Conservation (phyloP, 306 rosid genomes). For the Corylus avellana region DNA sequence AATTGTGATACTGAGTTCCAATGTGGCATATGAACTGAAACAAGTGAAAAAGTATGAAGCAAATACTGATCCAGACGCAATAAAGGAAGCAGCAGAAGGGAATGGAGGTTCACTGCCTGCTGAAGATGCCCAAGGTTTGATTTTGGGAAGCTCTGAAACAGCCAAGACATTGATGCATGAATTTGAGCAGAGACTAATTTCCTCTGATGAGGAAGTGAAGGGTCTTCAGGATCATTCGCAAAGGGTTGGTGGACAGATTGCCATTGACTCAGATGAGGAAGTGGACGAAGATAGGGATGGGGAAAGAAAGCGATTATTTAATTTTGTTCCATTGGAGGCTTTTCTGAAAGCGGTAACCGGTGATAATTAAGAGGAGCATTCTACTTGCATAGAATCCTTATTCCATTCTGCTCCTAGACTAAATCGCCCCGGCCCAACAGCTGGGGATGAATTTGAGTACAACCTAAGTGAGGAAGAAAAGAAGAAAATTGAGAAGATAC, state of each 20-base stretch:
- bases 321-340: constrained; percentile 23
- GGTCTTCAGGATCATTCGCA: constrained; percentile 31
- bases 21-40: not conserved
- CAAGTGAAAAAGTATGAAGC: constrained; percentile 5
- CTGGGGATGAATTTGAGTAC: constrained; percentile 28
- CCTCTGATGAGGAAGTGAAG: constrained; percentile 37
- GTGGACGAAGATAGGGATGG: constrained; percentile 23
- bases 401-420: constrained; percentile 4
- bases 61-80: constrained; percentile 13
- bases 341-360: constrained; percentile 29
- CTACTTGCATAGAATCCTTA: constrained; percentile 29
- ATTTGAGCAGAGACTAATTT: constrained; percentile 38
- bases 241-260: constrained; percentile 13
- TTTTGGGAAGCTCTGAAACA: constrained; percentile 32
- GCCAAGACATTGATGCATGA: constrained; percentile 22
- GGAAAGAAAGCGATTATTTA: constrained; percentile 18
- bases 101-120: constrained; percentile 25
- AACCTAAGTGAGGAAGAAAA: constrained; percentile 37
- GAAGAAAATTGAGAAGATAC: constrained; percentile 37
- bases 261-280: constrained; percentile 22
- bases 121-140: constrained; percentile 30
- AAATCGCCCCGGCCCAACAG: not conserved
- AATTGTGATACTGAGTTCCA: constrained; percentile 18
- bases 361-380: constrained; percentile 22
- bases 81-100: constrained; percentile 21